Evolutionary conservation across 108 stramenopile species (phyloP).

Genomic region (Cyclostephanos tholiformis): DNA sequence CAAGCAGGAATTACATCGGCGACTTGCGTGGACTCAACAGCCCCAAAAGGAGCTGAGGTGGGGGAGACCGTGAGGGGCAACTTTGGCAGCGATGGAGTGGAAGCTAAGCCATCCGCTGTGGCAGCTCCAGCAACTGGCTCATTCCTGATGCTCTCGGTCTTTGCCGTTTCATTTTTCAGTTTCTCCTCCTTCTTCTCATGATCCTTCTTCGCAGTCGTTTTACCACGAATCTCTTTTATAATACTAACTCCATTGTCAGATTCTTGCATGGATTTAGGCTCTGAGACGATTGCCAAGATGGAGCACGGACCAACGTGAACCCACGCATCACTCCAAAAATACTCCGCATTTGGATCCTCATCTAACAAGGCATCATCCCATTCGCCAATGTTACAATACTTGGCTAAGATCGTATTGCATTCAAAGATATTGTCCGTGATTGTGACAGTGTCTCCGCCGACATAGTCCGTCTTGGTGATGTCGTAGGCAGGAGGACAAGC

Average conservation of each 20-base stretch:
- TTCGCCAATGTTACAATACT: slow-evolving; percentile 15
- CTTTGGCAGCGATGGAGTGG: background rate
- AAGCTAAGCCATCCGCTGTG: background rate
- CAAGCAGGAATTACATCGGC: background rate
- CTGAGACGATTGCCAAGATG: background rate
- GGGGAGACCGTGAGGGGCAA: background rate
- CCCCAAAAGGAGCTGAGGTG: background rate
- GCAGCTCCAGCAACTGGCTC: background rate
- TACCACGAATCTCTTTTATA: background rate
- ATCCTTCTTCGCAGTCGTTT: background rate
- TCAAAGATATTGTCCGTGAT: slow-evolving; percentile 10
- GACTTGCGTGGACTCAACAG: background rate
- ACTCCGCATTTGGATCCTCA: background rate
- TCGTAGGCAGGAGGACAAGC: slow-evolving; percentile 20
- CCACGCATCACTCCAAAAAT: slow-evolving; percentile 13
- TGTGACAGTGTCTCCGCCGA: slow-evolving; percentile 1
- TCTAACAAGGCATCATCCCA: slow-evolving; percentile 7
- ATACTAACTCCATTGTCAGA: too few relatives aligned
- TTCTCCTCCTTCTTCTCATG: background rate
- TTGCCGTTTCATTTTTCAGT: background rate
- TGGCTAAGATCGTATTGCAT: background rate
- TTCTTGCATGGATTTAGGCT: background rate
- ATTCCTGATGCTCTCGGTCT: background rate
- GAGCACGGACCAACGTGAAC: slow-evolving; percentile 6
- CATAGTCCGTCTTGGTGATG: background rate